Evolutionary conservation across 805 yeast genomes (phyloP), one percentile per base, ranked within the genome.

Genomic region (Wickerhamiella lipophila): DNA sequence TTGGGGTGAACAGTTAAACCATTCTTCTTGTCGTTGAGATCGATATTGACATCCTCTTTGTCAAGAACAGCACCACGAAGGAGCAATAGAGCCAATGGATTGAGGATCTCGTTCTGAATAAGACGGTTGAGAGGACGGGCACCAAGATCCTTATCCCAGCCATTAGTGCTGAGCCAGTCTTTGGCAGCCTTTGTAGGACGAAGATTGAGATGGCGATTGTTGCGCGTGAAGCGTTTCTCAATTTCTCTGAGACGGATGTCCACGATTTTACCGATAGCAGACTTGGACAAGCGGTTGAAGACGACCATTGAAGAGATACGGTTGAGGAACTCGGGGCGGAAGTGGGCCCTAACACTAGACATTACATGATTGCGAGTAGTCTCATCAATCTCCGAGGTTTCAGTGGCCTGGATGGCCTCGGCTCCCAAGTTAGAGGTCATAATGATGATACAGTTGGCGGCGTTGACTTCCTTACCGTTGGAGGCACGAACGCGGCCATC

Each of bases 351-450:
- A 8, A 92, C 95, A 1, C 89, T 74, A 29, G 71, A 74, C 92
- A 89, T 80, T 9, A 92, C 97, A 54, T 74, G 70, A 36, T 79
- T 83, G 61, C 78, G 81, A 13, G 94, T 81, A 38, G 73, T 74
- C 3, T 74, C 75, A 40, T 79, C 78, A 46, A 89, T 71, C 29
- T 58, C 60, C 8, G 85, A 64, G 3, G 74, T 70, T 30, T 78
- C 75, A 56, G 78, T 79, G 1, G 81, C 74, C 60, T 77, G 79
- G 65, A 92, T 82, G 62, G 71, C 86, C 63, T 86, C 87, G 8
- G 98, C 97, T 55, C 98, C 98, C 60, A 92, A 76, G 66, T 92
- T 92, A 23, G 97, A 89, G 0, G 98, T 92, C 96, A 92, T 85
- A 56, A 92, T 89, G 55, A 92, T 76, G 56, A 92, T 86, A 45